Percentiles rank a stretch among this genome's conserved stretches.
phyloP scores from a whole-genome alignment of 78 protist species.

The Polysphondylium violaceum region DNA sequence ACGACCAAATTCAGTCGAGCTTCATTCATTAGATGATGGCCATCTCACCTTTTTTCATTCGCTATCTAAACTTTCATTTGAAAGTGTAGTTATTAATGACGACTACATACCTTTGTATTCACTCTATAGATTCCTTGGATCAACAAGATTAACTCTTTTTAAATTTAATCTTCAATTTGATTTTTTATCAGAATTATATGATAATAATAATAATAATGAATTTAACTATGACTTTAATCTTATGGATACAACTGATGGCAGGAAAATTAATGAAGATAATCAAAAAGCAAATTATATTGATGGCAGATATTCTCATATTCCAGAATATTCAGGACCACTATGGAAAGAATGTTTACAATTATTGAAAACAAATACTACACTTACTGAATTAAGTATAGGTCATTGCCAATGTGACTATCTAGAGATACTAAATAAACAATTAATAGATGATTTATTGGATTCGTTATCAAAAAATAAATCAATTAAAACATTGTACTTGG shows the following conservation, averaged over 20 bases:
- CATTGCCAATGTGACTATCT: no score
- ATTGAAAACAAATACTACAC: background rate
- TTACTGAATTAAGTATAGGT: background rate
- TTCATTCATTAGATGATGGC: no score
- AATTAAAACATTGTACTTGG: no score
- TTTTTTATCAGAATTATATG: background rate
- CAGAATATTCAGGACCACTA: background rate
- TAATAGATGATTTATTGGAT: no score
- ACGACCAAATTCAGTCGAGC: no score
- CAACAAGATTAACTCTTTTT: background rate
- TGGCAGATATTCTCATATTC: background rate
- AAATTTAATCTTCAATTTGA: constrained; percentile 11
- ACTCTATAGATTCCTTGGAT: background rate
- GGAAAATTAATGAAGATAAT: background rate
- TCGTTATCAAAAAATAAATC: no score
- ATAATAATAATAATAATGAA: background rate
- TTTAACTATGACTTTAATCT: background rate
- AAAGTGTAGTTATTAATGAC: background rate
- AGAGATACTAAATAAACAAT: no score
- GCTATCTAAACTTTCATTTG: background rate
- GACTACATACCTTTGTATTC: constrained; percentile 10
- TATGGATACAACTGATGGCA: background rate
- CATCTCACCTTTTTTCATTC: background rate
- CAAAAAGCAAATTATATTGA: background rate
- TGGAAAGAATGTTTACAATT: constrained; percentile 1